A percentile compares a stretch with the other conserved stretches of the same genome.
phyloP scores from a whole-genome alignment of 164 flowering plant genomes.

The Akebia trifoliata region DNA sequence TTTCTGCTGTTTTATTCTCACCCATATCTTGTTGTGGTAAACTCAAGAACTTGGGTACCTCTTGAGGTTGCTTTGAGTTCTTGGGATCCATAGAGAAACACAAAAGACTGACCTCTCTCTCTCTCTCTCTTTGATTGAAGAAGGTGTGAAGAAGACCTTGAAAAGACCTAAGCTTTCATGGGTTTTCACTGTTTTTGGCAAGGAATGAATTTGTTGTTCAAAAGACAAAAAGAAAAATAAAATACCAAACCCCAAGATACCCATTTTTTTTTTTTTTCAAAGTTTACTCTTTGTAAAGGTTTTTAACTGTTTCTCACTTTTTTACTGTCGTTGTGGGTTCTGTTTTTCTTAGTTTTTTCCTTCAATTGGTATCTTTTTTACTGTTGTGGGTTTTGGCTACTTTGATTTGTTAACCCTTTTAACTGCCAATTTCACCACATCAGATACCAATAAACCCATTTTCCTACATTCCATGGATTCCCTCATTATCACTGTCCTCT shows the following conservation, averaged over 20 bases:
- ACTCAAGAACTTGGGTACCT: slow-evolving; percentile 40
- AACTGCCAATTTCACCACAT: slow-evolving; percentile 26
- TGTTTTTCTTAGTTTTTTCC: background rate
- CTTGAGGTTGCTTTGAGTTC: slow-evolving; percentile 37
- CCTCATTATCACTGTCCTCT: background rate
- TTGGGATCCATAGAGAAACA: slow-evolving; percentile 54
- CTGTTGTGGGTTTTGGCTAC: slow-evolving; percentile 9
- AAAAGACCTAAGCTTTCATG: slow-evolving; percentile 39
- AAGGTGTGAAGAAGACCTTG: slow-evolving; percentile 36
- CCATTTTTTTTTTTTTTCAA: slow-evolving; percentile 6
- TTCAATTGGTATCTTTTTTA: background rate
- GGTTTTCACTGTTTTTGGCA: slow-evolving; percentile 47
- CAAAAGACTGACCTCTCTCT: background rate
- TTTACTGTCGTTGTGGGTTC: background rate
- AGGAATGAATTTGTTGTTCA: slow-evolving; percentile 20
- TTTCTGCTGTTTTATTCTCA: slow-evolving; percentile 38
- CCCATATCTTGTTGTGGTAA: slow-evolving; percentile 36
- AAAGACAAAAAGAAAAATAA: slow-evolving; percentile 24
- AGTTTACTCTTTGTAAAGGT: background rate
- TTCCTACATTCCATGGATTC: slow-evolving; percentile 26
- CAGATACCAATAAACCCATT: slow-evolving; percentile 11
- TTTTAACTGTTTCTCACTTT: background rate
- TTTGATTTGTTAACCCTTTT: slow-evolving; percentile 13
- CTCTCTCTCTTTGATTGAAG: slow-evolving; percentile 25
- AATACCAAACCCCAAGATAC: slow-evolving; percentile 10